Conservation (phyloP, 192 early-diverging fungal species). For the Mortierella claussenii region DNA sequence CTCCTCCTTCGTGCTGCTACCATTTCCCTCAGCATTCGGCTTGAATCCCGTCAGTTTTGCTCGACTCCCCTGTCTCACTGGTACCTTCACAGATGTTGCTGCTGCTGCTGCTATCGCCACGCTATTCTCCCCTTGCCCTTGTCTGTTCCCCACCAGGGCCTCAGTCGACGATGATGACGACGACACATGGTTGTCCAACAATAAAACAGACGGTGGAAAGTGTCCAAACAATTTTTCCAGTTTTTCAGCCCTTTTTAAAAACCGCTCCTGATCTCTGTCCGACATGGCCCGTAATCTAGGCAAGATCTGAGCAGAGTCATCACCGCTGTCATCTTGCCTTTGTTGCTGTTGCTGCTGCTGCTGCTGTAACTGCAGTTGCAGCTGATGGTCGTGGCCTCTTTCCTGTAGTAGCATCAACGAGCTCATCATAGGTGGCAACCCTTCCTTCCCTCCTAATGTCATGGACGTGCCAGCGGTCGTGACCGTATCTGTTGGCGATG, state of each 20-base stretch:
- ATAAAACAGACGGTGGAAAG: conserved; percentile 33
- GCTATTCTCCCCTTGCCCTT: too few species aligned
- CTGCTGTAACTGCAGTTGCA: neutral
- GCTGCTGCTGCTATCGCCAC: neutral
- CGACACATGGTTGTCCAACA: neutral
- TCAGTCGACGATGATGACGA: neutral
- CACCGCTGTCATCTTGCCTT: neutral
- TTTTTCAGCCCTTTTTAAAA: conserved; percentile 49
- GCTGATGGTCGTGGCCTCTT: too few species aligned
- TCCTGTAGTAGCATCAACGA: too few species aligned
- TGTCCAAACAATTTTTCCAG: conserved; percentile 55
- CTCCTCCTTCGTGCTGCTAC: too few species aligned
- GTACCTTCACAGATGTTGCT: neutral
- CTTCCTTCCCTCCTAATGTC: too few species aligned
- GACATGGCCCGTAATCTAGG: conserved; percentile 35
- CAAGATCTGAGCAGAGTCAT: conserved; percentile 13
- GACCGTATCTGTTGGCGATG: neutral
- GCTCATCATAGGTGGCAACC: too few species aligned
- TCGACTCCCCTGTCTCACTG: neutral
- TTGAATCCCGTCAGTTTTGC: neutral
- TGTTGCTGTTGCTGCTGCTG: neutral
- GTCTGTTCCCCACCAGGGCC: neutral
- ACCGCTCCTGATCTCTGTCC: conserved; percentile 40
- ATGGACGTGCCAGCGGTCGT: too few species aligned
- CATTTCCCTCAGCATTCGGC: too few species aligned